Evolutionary conservation across 192 early-diverging fungal genomes (phyloP), one percentile per base, ranked within the genome.

Genomic region (Linnemannia exigua): DNA sequence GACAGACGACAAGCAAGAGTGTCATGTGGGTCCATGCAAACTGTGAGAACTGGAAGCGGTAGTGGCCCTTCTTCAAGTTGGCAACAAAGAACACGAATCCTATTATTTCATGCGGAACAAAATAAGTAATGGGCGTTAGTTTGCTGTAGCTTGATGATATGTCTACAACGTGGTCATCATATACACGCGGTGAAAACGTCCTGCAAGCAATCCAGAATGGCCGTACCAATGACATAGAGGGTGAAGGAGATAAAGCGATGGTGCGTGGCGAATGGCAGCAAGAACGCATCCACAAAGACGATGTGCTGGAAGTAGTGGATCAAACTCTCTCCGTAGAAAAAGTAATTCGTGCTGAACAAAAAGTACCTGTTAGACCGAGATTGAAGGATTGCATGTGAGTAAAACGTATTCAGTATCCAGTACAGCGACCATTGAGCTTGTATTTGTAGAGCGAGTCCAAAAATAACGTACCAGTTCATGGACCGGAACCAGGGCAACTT

Each of bases 1-100:
- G 96, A 79, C 95, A 90, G 48, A 99, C 97, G 52, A 99, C 97
- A 20, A 99, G 87, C 44, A 97, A 89, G 72, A 99, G 87, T 6
- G 96, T 94, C 97, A 99, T 98, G 87, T 99, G 98, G 19, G 97
- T 99, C 97, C 96, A 98, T 36, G 94, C 96, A 84, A 99, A 99
- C 87, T 98, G 97, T 9, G 93, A 90, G 89, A 99, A 96, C 90
- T 99, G 98, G 91, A 97, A 96, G 77, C 95, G 92, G 89, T 99
- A 99, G 84, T 95, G 93, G 15, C 96, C 96, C 89, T 97, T 98
- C 88, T 95, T 95, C 75, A 99, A 89, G 79, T 96, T 98, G 72
- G 95, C 87, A 9, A 99, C 97, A 92, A 99, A 99, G 84, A 97
- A 93, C 35, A 99, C 96, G 67, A 99, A 95, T 9, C 92, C 92